Conservation (phyloP, 2,329 filamentous ascomycete genomes). For the Cyclaneusma minus region DNA sequence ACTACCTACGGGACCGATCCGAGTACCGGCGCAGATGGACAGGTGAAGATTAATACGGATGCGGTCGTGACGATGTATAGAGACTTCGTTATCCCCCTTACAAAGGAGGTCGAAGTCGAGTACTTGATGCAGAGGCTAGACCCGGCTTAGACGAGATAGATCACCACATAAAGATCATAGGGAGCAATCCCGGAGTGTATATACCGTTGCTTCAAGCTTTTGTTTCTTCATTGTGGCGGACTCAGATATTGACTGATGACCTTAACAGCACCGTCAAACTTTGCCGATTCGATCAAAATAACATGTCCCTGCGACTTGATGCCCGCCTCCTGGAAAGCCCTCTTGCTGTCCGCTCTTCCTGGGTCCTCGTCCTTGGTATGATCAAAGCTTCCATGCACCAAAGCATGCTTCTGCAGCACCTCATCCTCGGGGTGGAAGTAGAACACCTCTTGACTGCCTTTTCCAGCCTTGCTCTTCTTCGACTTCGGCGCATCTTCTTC, state of each 20-base stretch:
- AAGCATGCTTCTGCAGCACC: constrained; percentile 61
- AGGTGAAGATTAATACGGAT: constrained; percentile 77
- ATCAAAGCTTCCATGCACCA: constrained; percentile 54
- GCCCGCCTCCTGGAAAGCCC: constrained; percentile 87
- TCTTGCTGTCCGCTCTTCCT: constrained; percentile 73
- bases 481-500: constrained; percentile 42
- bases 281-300: constrained; percentile 70
- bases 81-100: constrained; percentile 88
- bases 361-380: constrained; percentile 70
- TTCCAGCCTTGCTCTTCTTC: constrained; percentile 53
- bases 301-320: constrained; percentile 72
- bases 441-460: constrained; percentile 47
- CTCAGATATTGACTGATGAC: constrained; percentile 61
- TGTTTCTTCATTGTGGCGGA: constrained; percentile 25
- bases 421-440: constrained; percentile 97
- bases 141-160: constrained; percentile 9
- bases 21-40: constrained; percentile 37
- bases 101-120: constrained; percentile 96
- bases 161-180: constrained; percentile 1
- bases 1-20: constrained; percentile 90
- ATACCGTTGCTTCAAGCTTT: constrained; percentile 8
- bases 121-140: constrained; percentile 89
- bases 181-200: constrained; percentile 1
- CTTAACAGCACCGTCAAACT: constrained; percentile 62
- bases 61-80: constrained; percentile 83